phyloP scores from a whole-genome alignment of 768 basidiomycete species.

The Amanita brunnescens region DNA sequence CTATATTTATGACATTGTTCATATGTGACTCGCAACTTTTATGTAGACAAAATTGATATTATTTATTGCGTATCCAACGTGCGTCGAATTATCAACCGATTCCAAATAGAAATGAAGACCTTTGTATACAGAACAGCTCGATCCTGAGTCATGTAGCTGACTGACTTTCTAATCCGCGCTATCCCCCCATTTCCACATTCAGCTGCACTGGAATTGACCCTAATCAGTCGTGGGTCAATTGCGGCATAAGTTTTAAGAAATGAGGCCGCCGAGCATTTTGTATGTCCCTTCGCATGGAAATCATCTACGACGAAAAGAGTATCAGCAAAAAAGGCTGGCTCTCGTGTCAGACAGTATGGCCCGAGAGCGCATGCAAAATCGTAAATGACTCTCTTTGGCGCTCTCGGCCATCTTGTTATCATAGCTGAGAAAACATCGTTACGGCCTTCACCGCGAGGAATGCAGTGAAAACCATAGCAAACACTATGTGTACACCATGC shows the following conservation, averaged over 20 bases:
- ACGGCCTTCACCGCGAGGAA: not conserved
- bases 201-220: not conserved
- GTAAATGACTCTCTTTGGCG: not conserved
- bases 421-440: not conserved
- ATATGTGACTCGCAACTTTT: too few relatives aligned
- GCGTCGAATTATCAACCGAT: not conserved
- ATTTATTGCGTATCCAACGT: not conserved
- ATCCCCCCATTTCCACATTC: not conserved
- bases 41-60: too few relatives aligned
- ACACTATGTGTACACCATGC: not conserved
- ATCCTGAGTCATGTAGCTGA: not conserved
- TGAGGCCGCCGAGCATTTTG: not conserved
- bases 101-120: not conserved
- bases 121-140: not conserved
- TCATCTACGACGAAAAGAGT: not conserved
- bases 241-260: not conserved
- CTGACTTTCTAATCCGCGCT: not conserved
- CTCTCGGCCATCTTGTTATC: not conserved
- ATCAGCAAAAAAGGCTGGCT: not conserved
- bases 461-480: not conserved
- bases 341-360: not conserved
- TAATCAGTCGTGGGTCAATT: not conserved
- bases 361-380: not conserved
- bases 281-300: not conserved
- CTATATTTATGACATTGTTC: too few relatives aligned